These are phyloP conservation scores for Cordyceps militaris DNA, from an alignment of 2,329 filamentous ascomycete genomes.

Conservation along the genomic window DNA sequence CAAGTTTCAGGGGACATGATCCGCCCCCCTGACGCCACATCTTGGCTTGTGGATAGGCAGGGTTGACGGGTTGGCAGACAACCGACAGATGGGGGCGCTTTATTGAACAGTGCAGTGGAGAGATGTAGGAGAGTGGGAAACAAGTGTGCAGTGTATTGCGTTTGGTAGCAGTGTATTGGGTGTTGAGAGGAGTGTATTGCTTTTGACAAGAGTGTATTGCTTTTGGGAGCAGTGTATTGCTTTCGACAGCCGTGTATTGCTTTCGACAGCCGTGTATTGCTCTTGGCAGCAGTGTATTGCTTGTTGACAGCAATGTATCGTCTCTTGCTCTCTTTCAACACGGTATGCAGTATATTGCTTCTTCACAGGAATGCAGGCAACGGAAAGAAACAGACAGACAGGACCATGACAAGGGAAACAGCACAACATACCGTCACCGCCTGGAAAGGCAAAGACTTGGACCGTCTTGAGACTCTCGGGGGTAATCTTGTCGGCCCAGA, in stretches of 20 bases:
- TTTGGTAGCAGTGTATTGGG: neutral
- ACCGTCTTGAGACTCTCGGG: constrained; percentile 14
- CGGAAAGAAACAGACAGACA: neutral
- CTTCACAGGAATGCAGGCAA: neutral
- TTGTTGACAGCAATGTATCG: neutral
- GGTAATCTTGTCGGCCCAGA: constrained; percentile 16
- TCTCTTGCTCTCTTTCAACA: too few relatives aligned
- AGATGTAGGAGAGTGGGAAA: neutral
- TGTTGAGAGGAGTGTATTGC: neutral
- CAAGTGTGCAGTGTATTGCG: neutral
- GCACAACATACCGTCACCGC: constrained; percentile 17
- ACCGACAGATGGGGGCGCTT: too few relatives aligned
- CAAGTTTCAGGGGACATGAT: neutral
- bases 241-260: too few relatives aligned
- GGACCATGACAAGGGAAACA: neutral
- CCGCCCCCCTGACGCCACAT: neutral
- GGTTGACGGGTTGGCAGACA: too few relatives aligned
- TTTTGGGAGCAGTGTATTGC: too few relatives aligned
- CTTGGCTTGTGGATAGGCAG: too few relatives aligned
- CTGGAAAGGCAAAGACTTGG: constrained; percentile 17
- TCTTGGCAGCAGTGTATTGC: neutral
- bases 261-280: too few relatives aligned
- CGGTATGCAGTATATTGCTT: too few relatives aligned
- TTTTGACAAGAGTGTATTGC: too few relatives aligned
- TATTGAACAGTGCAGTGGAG: neutral